phyloP scores from a whole-genome alignment of 768 basidiomycete genomes.

The Pisolithus sp. region DNA sequence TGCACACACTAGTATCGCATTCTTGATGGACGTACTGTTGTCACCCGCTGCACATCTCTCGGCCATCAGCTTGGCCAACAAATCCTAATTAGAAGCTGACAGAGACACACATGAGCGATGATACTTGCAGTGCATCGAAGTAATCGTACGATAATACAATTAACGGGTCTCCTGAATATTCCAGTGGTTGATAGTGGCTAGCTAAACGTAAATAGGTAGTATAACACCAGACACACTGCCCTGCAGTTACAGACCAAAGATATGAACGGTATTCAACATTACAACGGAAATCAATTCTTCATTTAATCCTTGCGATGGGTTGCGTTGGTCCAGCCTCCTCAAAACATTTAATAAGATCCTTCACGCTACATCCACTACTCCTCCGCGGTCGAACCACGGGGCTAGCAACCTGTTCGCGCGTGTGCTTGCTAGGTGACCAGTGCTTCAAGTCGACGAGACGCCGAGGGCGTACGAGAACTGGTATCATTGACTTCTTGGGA shows the following conservation, averaged over 20 bases:
- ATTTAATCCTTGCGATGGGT: not conserved
- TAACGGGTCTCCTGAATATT: too few relatives aligned
- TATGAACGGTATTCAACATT: not conserved
- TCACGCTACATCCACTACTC: conserved; percentile 66
- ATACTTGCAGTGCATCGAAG: too few relatives aligned
- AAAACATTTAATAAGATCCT: conserved; percentile 60
- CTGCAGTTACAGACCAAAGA: not conserved
- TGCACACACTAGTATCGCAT: too few relatives aligned
- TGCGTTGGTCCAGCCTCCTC: conserved; percentile 38
- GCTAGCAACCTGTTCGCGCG: conserved; percentile 20
- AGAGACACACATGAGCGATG: too few relatives aligned
- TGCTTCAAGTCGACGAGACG: conserved; percentile 49
- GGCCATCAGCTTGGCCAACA: too few relatives aligned
- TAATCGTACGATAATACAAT: too few relatives aligned
- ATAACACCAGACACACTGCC: not conserved
- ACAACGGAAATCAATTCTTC: not conserved
- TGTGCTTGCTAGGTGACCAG: conserved; percentile 35
- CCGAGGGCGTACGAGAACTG: conserved; percentile 35
- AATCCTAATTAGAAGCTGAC: too few relatives aligned
- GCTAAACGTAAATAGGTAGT: not conserved
- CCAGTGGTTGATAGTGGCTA: too few relatives aligned
- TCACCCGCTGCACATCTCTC: too few relatives aligned
- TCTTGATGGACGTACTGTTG: too few relatives aligned
- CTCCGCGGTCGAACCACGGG: conserved; percentile 36
- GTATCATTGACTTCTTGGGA: conserved; percentile 35